Percentiles rank a stretch among this genome's conserved stretches.
Evolutionary conservation across 495 filamentous ascomycete genomes (phyloP).

Genomic region (Trichoderma erinaceum): DNA sequence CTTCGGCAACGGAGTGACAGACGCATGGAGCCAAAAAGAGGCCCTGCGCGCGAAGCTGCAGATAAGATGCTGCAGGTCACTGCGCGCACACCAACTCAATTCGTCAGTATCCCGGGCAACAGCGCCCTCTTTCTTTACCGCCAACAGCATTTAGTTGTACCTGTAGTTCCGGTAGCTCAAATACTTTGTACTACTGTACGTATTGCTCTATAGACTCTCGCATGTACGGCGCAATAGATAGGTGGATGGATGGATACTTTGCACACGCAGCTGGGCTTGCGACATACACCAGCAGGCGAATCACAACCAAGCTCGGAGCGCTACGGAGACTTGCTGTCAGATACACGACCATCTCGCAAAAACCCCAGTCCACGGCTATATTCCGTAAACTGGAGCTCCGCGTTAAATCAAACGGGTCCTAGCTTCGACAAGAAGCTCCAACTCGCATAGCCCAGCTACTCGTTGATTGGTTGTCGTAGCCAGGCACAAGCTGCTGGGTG

Average conservation of each 20-base stretch:
- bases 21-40: neutral
- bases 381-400: constrained; percentile 9
- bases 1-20: neutral
- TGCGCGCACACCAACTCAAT: neutral
- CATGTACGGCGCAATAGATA: neutral
- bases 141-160: neutral
- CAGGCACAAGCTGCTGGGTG: neutral
- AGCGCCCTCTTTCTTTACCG: neutral
- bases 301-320: neutral
- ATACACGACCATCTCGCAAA: neutral
- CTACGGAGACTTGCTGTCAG: constrained; percentile 4
- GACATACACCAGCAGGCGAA: neutral
- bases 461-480: neutral
- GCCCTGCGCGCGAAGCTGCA: neutral
- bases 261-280: no score
- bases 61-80: constrained; percentile 4
- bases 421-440: constrained; percentile 2
- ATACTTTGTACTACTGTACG: neutral
- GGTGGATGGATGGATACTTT: neutral
- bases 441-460: neutral
- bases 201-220: neutral
- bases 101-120: neutral
- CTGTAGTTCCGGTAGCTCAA: neutral
- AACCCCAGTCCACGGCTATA: neutral
- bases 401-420: neutral